Evolutionary conservation across 371 early-diverging fungal genomes (phyloP).

Genomic region (Actinomucor elegans): DNA sequence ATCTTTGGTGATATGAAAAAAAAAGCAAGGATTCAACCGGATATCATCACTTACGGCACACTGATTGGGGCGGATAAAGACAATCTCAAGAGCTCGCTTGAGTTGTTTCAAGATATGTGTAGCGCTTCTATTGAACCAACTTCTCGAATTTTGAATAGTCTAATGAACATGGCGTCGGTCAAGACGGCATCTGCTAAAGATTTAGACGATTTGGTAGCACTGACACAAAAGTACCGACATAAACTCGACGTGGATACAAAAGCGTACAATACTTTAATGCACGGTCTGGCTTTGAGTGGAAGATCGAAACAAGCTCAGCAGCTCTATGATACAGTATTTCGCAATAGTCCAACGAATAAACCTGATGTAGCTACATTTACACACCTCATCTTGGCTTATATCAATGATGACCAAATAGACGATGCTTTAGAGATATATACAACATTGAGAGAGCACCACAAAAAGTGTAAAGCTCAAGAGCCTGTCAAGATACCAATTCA

Average conservation of each 20-base stretch:
- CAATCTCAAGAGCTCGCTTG: slow-evolving; percentile 31
- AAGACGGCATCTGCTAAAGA: not conserved
- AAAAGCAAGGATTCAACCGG: slow-evolving; percentile 32
- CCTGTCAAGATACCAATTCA: slow-evolving; percentile 5
- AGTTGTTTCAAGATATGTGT: slow-evolving; percentile 42
- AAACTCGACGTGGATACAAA: slow-evolving; percentile 7
- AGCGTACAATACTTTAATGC: slow-evolving; percentile 25
- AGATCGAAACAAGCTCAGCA: slow-evolving; percentile 16
- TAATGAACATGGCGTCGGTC: slow-evolving; percentile 28
- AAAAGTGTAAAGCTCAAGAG: not conserved
- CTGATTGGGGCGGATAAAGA: slow-evolving; percentile 47
- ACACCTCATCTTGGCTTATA: slow-evolving; percentile 28
- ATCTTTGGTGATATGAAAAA: slow-evolving; percentile 40
- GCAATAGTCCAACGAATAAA: not conserved
- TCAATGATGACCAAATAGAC: slow-evolving; percentile 21
- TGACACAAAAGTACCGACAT: not conserved
- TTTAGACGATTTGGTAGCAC: not conserved
- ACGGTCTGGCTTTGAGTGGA: slow-evolving; percentile 20
- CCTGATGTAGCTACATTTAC: slow-evolving; percentile 34
- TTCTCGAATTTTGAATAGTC: slow-evolving; percentile 30
- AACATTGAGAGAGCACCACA: slow-evolving; percentile 23
- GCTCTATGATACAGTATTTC: slow-evolving; percentile 15
- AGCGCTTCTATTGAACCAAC: slow-evolving; percentile 26
- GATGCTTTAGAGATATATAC: slow-evolving; percentile 29
- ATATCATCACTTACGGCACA: slow-evolving; percentile 54